Conservation (phyloP, 129 eudicot genomes). For the Flaveria trinervia region DNA sequence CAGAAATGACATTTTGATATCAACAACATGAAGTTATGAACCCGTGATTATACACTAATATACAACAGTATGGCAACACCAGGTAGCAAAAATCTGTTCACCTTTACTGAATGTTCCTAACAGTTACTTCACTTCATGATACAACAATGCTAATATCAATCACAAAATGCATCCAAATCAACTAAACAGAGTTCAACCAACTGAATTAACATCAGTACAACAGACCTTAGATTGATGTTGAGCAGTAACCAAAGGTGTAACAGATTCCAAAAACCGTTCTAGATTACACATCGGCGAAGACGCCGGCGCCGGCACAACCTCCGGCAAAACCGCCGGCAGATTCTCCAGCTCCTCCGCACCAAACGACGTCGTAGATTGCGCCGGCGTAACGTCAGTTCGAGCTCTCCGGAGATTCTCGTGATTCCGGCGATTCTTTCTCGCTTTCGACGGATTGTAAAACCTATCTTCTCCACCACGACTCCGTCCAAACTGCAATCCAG, state of each 20-base stretch:
- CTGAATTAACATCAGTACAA: not conserved
- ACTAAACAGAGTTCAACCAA: constrained; percentile 1
- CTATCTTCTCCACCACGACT: constrained; percentile 83
- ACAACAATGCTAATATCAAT: too few species aligned
- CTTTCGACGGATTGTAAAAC: constrained; percentile 66
- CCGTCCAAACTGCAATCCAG: constrained; percentile 78
- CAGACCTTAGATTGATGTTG: constrained; percentile 83
- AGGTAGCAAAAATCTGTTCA: constrained; percentile 6
- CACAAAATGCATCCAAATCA: not conserved
- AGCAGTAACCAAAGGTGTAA: constrained; percentile 72
- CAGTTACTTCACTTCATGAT: constrained; percentile 13
- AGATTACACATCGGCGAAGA: constrained; percentile 62
- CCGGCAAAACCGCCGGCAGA: not conserved
- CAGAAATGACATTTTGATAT: not conserved
- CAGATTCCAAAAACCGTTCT: constrained; percentile 70
- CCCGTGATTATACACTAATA: not conserved
- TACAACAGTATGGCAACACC: not conserved
- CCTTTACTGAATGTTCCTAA: too few species aligned
- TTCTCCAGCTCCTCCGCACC: constrained; percentile 29
- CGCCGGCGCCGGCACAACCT: not conserved
- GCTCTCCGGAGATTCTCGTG: constrained; percentile 53
- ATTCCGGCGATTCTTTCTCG: constrained; percentile 50
- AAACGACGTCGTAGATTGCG: constrained; percentile 31
- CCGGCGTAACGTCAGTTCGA: constrained; percentile 51
- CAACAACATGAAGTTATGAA: not conserved